Conservation (phyloP, 345 rosid species). For the Draba incana region DNA sequence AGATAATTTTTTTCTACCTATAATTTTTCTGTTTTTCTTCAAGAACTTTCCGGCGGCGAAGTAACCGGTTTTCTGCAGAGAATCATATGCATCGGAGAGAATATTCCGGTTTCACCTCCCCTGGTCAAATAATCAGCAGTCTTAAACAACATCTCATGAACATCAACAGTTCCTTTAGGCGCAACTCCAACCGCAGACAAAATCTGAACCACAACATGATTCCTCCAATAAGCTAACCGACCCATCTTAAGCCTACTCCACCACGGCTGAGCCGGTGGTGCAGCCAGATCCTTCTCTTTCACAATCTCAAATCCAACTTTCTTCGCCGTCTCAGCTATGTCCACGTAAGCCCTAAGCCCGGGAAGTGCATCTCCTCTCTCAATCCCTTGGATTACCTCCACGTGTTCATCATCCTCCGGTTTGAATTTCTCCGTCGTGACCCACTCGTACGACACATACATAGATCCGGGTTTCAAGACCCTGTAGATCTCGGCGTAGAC, state of each 20-base stretch:
- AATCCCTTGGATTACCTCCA: constrained; percentile 84
- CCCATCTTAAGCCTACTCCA: constrained; percentile 95
- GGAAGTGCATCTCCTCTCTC: constrained; percentile 95
- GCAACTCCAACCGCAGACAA: constrained; percentile 78
- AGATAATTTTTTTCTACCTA: constrained; percentile 9
- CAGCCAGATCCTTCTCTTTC: constrained; percentile 86
- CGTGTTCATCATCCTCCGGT: constrained; percentile 57
- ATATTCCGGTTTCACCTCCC: constrained; percentile 88
- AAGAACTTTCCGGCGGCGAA: constrained; percentile 66
- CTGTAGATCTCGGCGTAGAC: constrained; percentile 87
- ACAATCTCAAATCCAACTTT: constrained; percentile 85
- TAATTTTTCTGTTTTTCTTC: background rate
- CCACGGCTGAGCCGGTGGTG: constrained; percentile 85
- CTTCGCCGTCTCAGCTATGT: constrained; percentile 69
- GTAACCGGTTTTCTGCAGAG: constrained; percentile 86
- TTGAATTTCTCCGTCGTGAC: constrained; percentile 79
- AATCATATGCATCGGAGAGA: constrained; percentile 96
- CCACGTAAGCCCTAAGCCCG: constrained; percentile 67
- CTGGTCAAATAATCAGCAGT: constrained; percentile 81
- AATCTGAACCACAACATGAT: constrained; percentile 73
- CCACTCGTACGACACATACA: constrained; percentile 91
- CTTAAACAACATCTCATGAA: constrained; percentile 88
- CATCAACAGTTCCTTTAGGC: constrained; percentile 97
- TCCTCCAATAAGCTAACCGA: constrained; percentile 91
- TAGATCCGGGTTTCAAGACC: constrained; percentile 83